Conservation (phyloP, 768 basidiomycete species). For the Xerocomus potaroensis region DNA sequence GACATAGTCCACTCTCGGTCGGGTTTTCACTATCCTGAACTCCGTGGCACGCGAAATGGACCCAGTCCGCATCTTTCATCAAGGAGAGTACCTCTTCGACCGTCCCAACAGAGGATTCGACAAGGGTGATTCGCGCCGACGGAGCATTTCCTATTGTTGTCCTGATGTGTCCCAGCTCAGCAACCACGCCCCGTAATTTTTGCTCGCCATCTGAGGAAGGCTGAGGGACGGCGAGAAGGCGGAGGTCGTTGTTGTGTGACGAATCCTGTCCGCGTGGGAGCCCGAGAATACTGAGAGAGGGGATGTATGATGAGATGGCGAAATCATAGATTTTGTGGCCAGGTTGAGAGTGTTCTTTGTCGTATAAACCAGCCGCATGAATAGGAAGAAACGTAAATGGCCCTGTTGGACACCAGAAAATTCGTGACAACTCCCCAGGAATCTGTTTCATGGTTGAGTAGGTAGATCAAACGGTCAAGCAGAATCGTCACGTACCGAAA, state of each 20-base stretch:
- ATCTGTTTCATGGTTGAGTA: not conserved
- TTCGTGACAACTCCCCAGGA: not conserved
- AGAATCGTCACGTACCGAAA: not conserved
- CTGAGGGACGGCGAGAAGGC: slow-evolving; percentile 11
- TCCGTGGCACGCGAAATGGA: not conserved
- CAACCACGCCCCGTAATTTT: too few species aligned
- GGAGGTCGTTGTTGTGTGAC: not conserved
- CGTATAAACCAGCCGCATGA: too few species aligned
- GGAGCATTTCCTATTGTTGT: too few species aligned
- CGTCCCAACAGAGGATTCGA: not conserved
- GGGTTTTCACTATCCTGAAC: too few species aligned
- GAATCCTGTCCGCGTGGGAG: not conserved
- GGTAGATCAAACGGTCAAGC: not conserved
- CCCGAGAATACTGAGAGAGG: not conserved
- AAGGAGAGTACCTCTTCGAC: not conserved
- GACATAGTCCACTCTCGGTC: too few species aligned
- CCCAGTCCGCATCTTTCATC: not conserved
- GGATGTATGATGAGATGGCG: too few species aligned
- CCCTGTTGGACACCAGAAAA: not conserved
- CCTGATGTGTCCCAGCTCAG: too few species aligned
- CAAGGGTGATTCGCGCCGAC: too few species aligned
- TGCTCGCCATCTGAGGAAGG: too few species aligned
- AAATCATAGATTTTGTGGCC: too few species aligned
- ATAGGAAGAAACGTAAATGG: not conserved
- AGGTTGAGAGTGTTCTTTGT: too few species aligned